These are phyloP conservation scores for Magnusiomyces starmeri DNA, from an alignment of 1,139 yeast genomes.

Conservation along the genomic window DNA sequence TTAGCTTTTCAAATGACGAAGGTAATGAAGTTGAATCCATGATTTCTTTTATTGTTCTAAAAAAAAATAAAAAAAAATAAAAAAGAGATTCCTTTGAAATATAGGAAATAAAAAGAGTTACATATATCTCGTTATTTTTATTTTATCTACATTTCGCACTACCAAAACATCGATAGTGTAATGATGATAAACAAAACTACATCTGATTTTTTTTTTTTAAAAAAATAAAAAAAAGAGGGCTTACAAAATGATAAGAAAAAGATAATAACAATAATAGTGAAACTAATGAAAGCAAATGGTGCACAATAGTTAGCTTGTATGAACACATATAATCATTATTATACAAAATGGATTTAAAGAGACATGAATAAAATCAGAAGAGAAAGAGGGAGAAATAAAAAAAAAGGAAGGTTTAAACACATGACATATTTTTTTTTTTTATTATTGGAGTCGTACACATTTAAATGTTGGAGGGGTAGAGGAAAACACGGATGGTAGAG, in stretches of 20 bases:
- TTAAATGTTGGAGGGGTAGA: slow-evolving; percentile 99
- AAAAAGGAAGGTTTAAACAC: background rate
- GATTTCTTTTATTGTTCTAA: background rate
- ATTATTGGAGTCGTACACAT: slow-evolving; percentile 12
- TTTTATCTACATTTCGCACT: too few relatives aligned
- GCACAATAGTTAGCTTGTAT: background rate
- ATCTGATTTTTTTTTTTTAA: too few relatives aligned
- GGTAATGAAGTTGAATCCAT: too few relatives aligned
- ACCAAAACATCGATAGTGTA: too few relatives aligned
- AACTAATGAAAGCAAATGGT: too few relatives aligned
- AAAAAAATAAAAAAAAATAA: background rate
- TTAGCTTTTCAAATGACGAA: too few relatives aligned
- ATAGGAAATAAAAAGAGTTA: background rate
- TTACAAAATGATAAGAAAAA: too few relatives aligned
- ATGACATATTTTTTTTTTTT: background rate
- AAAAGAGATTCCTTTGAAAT: background rate
- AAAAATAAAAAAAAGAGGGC: too few relatives aligned
- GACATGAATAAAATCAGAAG: background rate
- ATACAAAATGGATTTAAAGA: slow-evolving; percentile 7
- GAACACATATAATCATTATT: slow-evolving; percentile 3
- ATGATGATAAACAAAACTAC: too few relatives aligned
- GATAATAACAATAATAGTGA: too few relatives aligned
- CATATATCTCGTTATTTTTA: background rate
- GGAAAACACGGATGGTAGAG: slow-evolving; percentile 99
- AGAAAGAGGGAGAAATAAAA: background rate